Base-by-base conservation (phyloP, 495 filamentous ascomycete species). In the Penicillium dipodomyicola region DNA sequence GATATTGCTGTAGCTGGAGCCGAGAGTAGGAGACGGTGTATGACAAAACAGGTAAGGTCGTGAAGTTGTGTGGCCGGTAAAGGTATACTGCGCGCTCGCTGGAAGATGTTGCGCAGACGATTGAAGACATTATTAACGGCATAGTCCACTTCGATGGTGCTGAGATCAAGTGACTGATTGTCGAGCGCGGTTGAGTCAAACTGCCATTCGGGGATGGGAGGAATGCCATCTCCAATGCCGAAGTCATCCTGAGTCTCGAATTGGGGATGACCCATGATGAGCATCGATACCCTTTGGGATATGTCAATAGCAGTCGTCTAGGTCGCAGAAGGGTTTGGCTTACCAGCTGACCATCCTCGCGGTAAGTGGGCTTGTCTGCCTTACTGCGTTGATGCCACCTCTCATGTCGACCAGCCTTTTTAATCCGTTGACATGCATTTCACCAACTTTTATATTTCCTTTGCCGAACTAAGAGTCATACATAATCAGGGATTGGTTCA, bases 331-430 rank as follows among this genome's bases (percentile, higher is more conserved):
- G 5, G 5, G 5, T 0, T 15, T 30, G 2, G 54, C 73, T 70
- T 61, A 81, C 80, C 80, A 81, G 54, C 69, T 70, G 8, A 81
- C 59, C 78, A 81, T 82, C 54, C 77, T 71, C 27, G 78, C 78
- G 0, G 79, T 81, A 4, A 82, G 67, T 1, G 78, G 76, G 46
- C 74, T 80, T 0, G 75, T 79, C 35, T 75, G 73, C 43, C 71
- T 68, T 4, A 81, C 68, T 39, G 68, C 49, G 43, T 68, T 67
- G 47, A 81, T 77, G 3, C 78, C 78, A n/a, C 78, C 80, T 61
- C 80, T 62, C 52, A 81, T 49, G 10, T 60, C 50, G 23, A 81
- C 75, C 23, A 82, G 60, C 23, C 61, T 63, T 57, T 76, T 81
- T 3, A 78, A 73, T 5, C 77, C 78, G n/a, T 77, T 67, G n/a